phyloP scores from a whole-genome alignment of 1,284 basidiomycete genomes.

The Xerocomus minutiporus region DNA sequence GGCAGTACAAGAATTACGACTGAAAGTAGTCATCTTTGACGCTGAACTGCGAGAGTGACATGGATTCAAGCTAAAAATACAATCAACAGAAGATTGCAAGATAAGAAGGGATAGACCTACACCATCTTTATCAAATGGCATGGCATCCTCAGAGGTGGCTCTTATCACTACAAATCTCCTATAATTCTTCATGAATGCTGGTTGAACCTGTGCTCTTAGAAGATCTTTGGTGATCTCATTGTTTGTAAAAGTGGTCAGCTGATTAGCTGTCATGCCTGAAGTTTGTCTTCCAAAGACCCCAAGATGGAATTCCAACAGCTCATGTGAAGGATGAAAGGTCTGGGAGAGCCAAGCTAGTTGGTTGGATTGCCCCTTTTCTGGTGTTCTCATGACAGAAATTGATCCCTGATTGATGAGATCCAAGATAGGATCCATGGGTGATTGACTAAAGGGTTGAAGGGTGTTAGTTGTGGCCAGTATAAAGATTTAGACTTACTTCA shows the following conservation, averaged over 20 bases:
- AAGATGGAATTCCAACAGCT: slow-evolving; percentile 19
- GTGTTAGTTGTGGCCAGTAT: not conserved
- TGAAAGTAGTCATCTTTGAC: slow-evolving; percentile 42
- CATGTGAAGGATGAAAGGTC: slow-evolving; percentile 8
- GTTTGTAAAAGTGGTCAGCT: slow-evolving; percentile 18
- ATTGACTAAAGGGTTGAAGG: slow-evolving; percentile 11
- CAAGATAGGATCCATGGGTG: slow-evolving; percentile 22
- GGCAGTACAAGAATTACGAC: not conserved
- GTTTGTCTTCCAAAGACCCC: slow-evolving; percentile 10
- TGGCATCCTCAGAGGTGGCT: slow-evolving; percentile 31
- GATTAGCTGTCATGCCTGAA: slow-evolving; percentile 16
- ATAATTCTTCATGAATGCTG: slow-evolving; percentile 51
- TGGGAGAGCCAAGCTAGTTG: slow-evolving; percentile 22
- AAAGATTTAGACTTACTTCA: slow-evolving; percentile 23
- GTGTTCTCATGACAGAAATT: slow-evolving; percentile 21
- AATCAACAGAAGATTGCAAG: slow-evolving; percentile 5
- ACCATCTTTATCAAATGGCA: slow-evolving; percentile 29
- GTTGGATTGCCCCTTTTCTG: slow-evolving; percentile 6
- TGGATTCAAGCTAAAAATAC: slow-evolving; percentile 38
- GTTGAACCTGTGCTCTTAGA: slow-evolving; percentile 41
- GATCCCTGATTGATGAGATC: slow-evolving; percentile 21
- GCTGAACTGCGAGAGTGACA: slow-evolving; percentile 32
- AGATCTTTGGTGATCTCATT: slow-evolving; percentile 22
- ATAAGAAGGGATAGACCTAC: slow-evolving; percentile 26
- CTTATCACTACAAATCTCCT: slow-evolving; percentile 59